Evolutionary conservation across 75 land plant genomes (phyloP).

Genomic region (Pinus tabuliformis): DNA sequence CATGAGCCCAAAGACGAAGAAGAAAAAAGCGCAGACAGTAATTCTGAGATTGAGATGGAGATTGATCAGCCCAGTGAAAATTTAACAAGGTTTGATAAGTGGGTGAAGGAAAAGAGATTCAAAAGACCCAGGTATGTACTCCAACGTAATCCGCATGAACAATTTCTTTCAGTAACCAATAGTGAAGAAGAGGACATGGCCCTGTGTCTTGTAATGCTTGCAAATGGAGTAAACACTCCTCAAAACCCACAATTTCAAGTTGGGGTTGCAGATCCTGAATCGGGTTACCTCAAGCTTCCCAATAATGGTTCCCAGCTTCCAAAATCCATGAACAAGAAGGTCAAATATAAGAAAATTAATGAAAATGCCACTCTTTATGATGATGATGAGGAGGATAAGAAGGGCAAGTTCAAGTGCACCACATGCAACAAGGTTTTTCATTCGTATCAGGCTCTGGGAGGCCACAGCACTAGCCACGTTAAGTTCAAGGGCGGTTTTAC

Average conservation of each 20-base stretch:
- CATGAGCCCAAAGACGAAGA: slow-evolving; percentile 1
- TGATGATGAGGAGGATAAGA: slow-evolving; percentile 13
- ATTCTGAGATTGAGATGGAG: neutral
- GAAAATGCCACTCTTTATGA: neutral
- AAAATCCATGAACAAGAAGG: neutral
- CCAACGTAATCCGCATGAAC: neutral
- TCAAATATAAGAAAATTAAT: neutral
- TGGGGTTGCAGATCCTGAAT: slow-evolving; percentile 1
- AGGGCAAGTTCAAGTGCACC: slow-evolving; percentile 35
- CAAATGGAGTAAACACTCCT: slow-evolving; percentile 3
- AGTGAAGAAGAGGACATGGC: slow-evolving; percentile 21
- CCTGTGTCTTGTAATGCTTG: slow-evolving; percentile 21
- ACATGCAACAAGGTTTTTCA: slow-evolving; percentile 43
- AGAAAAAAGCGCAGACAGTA: slow-evolving; percentile 13
- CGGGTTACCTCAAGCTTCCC: neutral
- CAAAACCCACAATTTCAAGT: neutral
- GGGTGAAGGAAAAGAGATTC: slow-evolving; percentile 8
- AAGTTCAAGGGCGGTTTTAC: slow-evolving; percentile 49
- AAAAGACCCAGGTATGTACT: neutral
- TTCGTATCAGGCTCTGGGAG: slow-evolving; percentile 51
- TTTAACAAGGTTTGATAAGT: neutral
- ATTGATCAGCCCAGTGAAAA: neutral
- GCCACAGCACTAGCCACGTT: slow-evolving; percentile 53
- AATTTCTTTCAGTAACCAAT: neutral
- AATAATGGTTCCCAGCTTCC: neutral